These are phyloP conservation scores for Fagopyrum esculentum DNA, from an alignment of 148 eudicot genomes.

Conservation along the genomic window DNA sequence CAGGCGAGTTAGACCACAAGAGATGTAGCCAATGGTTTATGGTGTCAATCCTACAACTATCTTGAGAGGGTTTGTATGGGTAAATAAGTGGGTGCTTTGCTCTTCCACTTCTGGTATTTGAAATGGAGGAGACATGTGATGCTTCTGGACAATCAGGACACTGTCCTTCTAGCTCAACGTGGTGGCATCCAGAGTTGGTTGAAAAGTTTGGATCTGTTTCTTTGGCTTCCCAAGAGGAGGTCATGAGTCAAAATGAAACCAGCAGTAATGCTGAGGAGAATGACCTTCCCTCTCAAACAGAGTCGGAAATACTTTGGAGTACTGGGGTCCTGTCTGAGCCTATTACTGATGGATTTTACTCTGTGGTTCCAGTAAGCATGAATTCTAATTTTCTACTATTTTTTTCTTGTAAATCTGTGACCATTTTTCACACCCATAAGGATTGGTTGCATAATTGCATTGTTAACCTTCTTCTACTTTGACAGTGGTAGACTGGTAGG, in stretches of 20 bases:
- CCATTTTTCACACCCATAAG: background rate
- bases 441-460: background rate
- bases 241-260: conserved; percentile 33
- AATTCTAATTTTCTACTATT: background rate
- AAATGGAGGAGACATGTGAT: conserved; percentile 66
- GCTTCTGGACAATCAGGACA: conserved; percentile 42
- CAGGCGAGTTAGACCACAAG: conserved; percentile 17
- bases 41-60: conserved; percentile 14
- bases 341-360: conserved; percentile 91
- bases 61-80: conserved; percentile 36
- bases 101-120: conserved; percentile 33
- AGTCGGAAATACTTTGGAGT: conserved; percentile 78
- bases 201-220: conserved; percentile 75
- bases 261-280: conserved; percentile 37
- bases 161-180: conserved; percentile 50
- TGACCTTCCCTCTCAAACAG: conserved; percentile 37
- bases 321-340: conserved; percentile 81
- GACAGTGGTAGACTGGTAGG: background rate
- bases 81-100: conserved; percentile 38
- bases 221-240: conserved; percentile 51
- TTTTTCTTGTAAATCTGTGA: background rate
- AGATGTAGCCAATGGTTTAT: conserved; percentile 15
- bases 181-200: conserved; percentile 70
- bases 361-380: conserved; percentile 62
- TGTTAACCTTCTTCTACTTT: background rate